Evolutionary conservation across 2,329 filamentous ascomycete genomes (phyloP).

Genomic region (Rhynchosporium secalis): DNA sequence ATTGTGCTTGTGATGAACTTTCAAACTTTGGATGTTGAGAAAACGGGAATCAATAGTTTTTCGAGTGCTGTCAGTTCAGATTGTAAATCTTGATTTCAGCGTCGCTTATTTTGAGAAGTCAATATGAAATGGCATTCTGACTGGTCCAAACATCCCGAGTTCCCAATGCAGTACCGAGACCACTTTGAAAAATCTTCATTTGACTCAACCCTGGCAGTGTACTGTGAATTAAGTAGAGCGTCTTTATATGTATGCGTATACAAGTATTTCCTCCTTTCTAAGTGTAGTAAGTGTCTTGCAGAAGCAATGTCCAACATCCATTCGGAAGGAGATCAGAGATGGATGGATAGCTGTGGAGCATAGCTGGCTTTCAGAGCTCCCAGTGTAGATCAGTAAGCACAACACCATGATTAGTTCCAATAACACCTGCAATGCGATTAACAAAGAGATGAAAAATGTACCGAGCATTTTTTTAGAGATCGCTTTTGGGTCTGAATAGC

Average conservation of each 20-base stretch:
- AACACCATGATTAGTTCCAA: not conserved
- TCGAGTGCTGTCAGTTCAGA: not conserved
- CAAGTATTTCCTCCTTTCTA: too few relatives aligned
- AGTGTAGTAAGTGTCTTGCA: too few relatives aligned
- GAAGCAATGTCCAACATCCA: too few relatives aligned
- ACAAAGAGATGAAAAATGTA: conserved; percentile 7
- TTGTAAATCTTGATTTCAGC: not conserved
- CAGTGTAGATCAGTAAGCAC: not conserved
- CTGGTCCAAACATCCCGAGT: not conserved
- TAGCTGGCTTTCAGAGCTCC: not conserved
- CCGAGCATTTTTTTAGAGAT: conserved; percentile 8
- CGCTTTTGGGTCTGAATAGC: conserved; percentile 20
- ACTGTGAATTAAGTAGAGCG: too few relatives aligned
- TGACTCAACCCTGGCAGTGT: too few relatives aligned
- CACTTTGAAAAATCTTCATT: too few relatives aligned
- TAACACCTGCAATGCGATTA: conserved; percentile 12
- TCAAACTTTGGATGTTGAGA: too few relatives aligned
- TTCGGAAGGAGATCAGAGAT: too few relatives aligned
- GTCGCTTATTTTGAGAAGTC: conserved; percentile 2
- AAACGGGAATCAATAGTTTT: not conserved
- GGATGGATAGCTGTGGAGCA: too few relatives aligned
- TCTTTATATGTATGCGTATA: too few relatives aligned
- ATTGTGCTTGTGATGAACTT: too few relatives aligned
- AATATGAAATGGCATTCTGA: conserved; percentile 3
- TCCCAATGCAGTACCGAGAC: not conserved